A percentile compares a stretch with the other conserved stretches of the same genome.
phyloP scores from a whole-genome alignment of 257 asterid species.

The Thymus quinquecostatus region DNA sequence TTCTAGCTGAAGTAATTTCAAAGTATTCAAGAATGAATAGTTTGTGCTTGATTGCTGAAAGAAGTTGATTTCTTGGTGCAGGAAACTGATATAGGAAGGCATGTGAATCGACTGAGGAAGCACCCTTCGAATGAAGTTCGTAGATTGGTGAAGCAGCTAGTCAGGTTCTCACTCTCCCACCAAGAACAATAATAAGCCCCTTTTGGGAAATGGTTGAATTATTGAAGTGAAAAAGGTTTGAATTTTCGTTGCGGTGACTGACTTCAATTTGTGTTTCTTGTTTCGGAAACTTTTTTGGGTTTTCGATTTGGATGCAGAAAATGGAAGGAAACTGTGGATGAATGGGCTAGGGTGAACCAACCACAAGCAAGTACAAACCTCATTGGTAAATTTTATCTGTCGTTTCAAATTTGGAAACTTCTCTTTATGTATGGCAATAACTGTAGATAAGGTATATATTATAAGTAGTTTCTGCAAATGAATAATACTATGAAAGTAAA shows the following conservation, averaged over 20 bases:
- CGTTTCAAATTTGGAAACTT: slow-evolving; percentile 1
- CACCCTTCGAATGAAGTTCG: slow-evolving; percentile 77
- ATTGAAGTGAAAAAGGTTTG: neutral
- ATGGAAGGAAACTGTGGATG: slow-evolving; percentile 95
- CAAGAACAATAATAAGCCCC: neutral
- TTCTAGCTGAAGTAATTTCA: slow-evolving; percentile 3
- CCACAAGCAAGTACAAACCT: slow-evolving; percentile 58
- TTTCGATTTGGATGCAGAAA: slow-evolving; percentile 52
- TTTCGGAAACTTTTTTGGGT: slow-evolving; percentile 25
- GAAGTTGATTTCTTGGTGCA: slow-evolving; percentile 34
- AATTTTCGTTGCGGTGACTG: neutral
- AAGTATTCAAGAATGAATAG: neutral
- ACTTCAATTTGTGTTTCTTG: slow-evolving; percentile 11
- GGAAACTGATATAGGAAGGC: slow-evolving; percentile 93
- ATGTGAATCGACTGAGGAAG: slow-evolving; percentile 87
- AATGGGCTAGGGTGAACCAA: slow-evolving; percentile 83
- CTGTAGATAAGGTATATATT: slow-evolving; percentile 17
- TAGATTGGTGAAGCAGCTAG: slow-evolving; percentile 84
- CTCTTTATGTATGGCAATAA: neutral
- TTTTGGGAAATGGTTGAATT: slow-evolving; percentile 2
- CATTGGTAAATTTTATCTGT: slow-evolving; percentile 52
- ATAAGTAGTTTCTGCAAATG: slow-evolving; percentile 27
- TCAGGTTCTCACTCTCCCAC: slow-evolving; percentile 55
- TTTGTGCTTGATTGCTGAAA: neutral
- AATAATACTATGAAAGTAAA: slow-evolving; percentile 26